Conservation (phyloP, 148 eudicot genomes). For the Linanthus parryae region DNA sequence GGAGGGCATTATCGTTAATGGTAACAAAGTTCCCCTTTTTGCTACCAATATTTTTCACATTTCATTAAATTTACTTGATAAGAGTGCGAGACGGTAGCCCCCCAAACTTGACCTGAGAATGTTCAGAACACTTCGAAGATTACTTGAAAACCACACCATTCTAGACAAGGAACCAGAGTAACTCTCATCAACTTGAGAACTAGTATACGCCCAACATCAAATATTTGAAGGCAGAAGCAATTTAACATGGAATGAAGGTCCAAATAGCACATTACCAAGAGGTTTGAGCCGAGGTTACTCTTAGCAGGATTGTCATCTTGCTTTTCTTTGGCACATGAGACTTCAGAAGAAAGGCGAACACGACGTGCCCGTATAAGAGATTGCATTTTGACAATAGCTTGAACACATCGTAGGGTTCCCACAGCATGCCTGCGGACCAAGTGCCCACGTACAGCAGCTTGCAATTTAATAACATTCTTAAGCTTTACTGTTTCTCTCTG, state of each 20-base stretch:
- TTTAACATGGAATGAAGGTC: neutral
- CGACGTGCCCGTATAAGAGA: constrained; percentile 67
- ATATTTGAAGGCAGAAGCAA: constrained; percentile 1
- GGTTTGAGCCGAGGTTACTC: constrained; percentile 9
- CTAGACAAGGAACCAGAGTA: too few species aligned
- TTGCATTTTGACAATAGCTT: constrained; percentile 83
- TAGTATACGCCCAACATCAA: neutral
- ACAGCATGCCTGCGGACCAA: constrained; percentile 78
- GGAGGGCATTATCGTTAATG: too few species aligned
- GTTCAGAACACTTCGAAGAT: too few species aligned
- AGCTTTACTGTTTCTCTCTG: constrained; percentile 38
- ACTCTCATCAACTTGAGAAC: neutral
- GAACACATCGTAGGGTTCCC: constrained; percentile 78
- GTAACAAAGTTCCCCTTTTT: too few species aligned
- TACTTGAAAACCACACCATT: too few species aligned
- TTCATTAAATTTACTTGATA: too few species aligned
- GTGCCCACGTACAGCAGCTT: constrained; percentile 89
- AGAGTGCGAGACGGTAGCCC: too few species aligned
- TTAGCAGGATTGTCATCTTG: constrained; percentile 7
- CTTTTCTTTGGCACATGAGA: constrained; percentile 11
- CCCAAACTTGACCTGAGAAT: too few species aligned
- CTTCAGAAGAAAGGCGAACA: constrained; percentile 24
- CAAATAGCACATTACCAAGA: constrained; percentile 33
- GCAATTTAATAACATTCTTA: constrained; percentile 61
- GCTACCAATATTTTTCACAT: too few species aligned